Evolutionary conservation across 768 basidiomycete genomes (phyloP), one percentile per base, ranked within the genome.

Genomic region (Boletus rubescentipes): DNA sequence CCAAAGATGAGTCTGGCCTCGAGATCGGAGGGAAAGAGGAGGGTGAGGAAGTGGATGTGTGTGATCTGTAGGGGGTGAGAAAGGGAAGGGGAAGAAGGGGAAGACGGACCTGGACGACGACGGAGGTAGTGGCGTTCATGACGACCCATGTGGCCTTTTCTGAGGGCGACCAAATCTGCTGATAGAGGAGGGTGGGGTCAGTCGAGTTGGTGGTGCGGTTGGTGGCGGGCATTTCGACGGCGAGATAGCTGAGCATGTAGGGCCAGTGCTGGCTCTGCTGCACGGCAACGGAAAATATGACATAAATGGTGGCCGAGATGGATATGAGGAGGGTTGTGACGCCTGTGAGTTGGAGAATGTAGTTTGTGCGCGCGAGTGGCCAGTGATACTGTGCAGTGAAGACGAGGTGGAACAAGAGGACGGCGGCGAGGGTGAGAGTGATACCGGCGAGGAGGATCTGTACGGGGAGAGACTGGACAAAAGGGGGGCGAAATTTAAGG

Each of bases 371-470:
- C 0, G 94, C 93, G 37, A 99, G 85, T 1, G 93, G 92, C 81
- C 89, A 91, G 70, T 99, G 97, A 60, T 96, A 98, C 67, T 96
- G 93, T 0, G 88, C 89, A 5, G 97, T 98, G 74, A 99, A 97
- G 54, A 93, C 70, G 60, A 99, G 85, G 61, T 98, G 94, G 52
- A 97, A 84, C 62, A 97, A 78, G 39, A 99, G 85, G 18, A 96
- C 87, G 41, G 80, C 77, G 41, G 90, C 82, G 55, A 98, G 83
- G 10, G 96, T 91, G 57, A 96, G 74, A 6, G 92, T 83, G 57
- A 97, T 81, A 42, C 93, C 93, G 1, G 84, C 86, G 48, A 96
- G 74, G 54, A 97, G 79, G 46, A 98, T 83, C 65, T 99, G 97
- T 0, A 96, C 82, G 2, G 96, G 94, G 15, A 98, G 81, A 0